Evolutionary conservation across 1,284 basidiomycete genomes (phyloP).

Genomic region (Ustilago sp.): DNA sequence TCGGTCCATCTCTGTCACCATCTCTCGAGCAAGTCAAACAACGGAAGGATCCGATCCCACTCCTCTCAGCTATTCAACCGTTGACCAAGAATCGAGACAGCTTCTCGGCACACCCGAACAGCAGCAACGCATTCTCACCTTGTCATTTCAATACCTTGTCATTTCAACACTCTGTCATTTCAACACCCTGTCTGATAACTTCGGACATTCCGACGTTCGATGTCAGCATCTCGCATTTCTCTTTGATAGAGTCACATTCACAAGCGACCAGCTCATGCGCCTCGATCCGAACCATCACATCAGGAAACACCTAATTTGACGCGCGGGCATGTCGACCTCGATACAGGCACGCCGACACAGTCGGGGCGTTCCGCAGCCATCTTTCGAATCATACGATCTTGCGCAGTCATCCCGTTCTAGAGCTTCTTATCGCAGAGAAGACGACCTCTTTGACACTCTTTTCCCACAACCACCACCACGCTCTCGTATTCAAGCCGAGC

Average conservation of each 20-base stretch:
- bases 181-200: not conserved
- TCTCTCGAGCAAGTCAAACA: not conserved
- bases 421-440: constrained; percentile 12
- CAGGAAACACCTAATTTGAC: not conserved
- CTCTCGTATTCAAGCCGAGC: constrained; percentile 32
- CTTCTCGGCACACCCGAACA: not conserved
- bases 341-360: constrained; percentile 19
- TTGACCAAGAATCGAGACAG: not conserved
- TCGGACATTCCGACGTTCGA: not conserved
- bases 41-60: not conserved
- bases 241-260: not conserved
- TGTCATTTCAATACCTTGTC: too few relatives aligned
- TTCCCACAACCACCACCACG: constrained; percentile 48
- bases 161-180: too few relatives aligned
- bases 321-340: constrained; percentile 25
- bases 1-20: constrained; percentile 1
- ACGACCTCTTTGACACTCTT: constrained; percentile 39
- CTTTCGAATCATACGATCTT: constrained; percentile 29
- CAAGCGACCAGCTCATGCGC: not conserved
- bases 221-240: not conserved
- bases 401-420: constrained; percentile 15
- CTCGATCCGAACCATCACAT: not conserved
- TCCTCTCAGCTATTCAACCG: not conserved
- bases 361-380: constrained; percentile 7
- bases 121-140: too few relatives aligned